These are phyloP conservation scores for Xanthoconium purpureum DNA, from an alignment of 768 basidiomycete genomes.

Conservation along the genomic window DNA sequence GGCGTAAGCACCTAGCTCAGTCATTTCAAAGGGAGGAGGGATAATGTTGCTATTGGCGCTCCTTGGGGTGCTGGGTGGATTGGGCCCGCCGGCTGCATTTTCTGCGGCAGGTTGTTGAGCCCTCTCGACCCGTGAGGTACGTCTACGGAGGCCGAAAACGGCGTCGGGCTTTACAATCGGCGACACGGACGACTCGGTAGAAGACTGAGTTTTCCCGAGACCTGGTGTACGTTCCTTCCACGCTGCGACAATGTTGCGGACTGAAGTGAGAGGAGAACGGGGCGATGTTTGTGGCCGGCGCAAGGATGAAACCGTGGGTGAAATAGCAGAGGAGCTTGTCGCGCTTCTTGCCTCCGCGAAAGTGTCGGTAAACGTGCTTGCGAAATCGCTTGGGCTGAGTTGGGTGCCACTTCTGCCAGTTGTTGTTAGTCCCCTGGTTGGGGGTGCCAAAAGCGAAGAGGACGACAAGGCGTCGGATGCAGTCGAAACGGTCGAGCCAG, in stretches of 20 bases:
- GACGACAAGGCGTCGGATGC: conserved; percentile 24
- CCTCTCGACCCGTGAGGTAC: conserved; percentile 27
- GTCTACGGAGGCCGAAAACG: conserved; percentile 35
- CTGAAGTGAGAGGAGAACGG: conserved; percentile 67
- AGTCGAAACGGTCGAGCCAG: conserved; percentile 30
- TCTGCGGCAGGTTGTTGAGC: conserved; percentile 13
- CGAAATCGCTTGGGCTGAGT: conserved; percentile 35
- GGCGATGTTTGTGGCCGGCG: conserved; percentile 66
- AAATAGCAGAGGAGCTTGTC: conserved; percentile 25
- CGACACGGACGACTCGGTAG: conserved; percentile 40
- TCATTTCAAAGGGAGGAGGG: conserved; percentile 46
- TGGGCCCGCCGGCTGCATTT: conserved; percentile 3
- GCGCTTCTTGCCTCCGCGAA: conserved; percentile 37
- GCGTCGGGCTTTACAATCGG: conserved; percentile 30
- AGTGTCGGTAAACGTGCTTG: conserved; percentile 38
- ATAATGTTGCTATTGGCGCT: conserved; percentile 34
- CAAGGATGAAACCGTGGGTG: conserved; percentile 49
- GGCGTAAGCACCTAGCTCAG: conserved; percentile 43
- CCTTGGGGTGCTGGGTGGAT: conserved; percentile 25
- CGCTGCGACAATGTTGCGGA: conserved; percentile 72
- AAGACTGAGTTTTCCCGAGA: conserved; percentile 33
- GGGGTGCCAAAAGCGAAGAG: conserved; percentile 50
- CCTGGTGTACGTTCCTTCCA: conserved; percentile 77
- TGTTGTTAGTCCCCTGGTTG: conserved; percentile 33
- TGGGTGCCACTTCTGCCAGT: conserved; percentile 30